Evolutionary conservation across 164 flowering plant genomes (phyloP), one percentile per base, ranked within the genome.

Genomic region (Euptelea pleiosperma): DNA sequence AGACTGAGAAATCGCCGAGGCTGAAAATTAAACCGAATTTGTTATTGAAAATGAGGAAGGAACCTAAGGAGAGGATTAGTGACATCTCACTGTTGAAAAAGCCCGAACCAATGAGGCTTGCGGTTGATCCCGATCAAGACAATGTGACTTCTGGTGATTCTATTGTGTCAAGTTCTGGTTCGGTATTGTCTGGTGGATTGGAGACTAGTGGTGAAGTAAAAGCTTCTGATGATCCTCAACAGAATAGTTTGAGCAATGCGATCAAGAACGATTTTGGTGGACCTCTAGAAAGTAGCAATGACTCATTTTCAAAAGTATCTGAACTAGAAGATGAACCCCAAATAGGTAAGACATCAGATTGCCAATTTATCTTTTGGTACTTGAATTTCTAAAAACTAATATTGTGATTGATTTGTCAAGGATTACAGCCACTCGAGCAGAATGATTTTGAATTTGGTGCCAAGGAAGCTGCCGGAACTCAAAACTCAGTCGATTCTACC

Each of bases 41-140:
- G 35, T 49, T 69, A 8, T 29, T 81, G 61, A 64, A 56, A 52
- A 64, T 64, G 72, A 58, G 70, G 9, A 72, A 69, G 47, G 75
- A 64, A 30, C 40, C 37, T 3, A 65, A 50, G 19, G 76, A 73
- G 22, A 62, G 36, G 46, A 47, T 61, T 56, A 75, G 68, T 57
- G 83, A 73, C 43, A 47, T 77, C 8, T 70, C 75, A 5, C 61
- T 85, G 55, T 65, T 77, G 37, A 70, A 69, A 52, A 85, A 76
- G 64, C 83, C 86, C 6, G 71, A 64, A 47, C 35, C 63, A 2
- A 9, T 33, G 42, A 41, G n/a, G 24, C 11, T 55, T 6, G 12
- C 2, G 8, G 25, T 41, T 14, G 52, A 64, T 21, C 6, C 61
- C 4, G 29, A 48, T n/a, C 56, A 37, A 22, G 61, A 48, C 11